A percentile compares a stretch with the other conserved stretches of the same genome.
These are phyloP conservation scores for Tulasnella calospora DNA, from an alignment of 768 basidiomycete species.

Conservation along the genomic window DNA sequence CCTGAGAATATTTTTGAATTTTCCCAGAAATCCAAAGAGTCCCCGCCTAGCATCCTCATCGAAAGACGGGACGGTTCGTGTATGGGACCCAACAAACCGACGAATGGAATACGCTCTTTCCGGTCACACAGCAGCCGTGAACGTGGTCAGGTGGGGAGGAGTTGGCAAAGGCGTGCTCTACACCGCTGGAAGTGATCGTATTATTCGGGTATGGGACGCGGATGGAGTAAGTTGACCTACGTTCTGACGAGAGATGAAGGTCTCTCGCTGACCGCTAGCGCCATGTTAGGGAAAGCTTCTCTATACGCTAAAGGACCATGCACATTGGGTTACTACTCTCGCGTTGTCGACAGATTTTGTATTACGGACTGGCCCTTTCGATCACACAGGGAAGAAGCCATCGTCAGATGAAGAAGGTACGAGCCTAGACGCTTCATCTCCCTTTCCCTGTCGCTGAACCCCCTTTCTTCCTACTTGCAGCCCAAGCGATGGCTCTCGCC, in stretches of 20 bases:
- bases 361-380: slow-evolving; percentile 89
- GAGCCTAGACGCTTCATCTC: slow-evolving; percentile 27
- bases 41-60: slow-evolving; percentile 92
- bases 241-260: not conserved
- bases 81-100: slow-evolving; percentile 78
- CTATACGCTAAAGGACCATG: slow-evolving; percentile 87
- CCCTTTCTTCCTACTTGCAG: slow-evolving; percentile 40
- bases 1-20: not conserved
- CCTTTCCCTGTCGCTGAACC: not conserved
- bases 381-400: slow-evolving; percentile 76
- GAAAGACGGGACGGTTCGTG: slow-evolving; percentile 92
- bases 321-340: slow-evolving; percentile 98
- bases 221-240: slow-evolving; percentile 49
- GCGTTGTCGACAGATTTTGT: slow-evolving; percentile 94
- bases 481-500: slow-evolving; percentile 65
- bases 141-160: slow-evolving; percentile 94
- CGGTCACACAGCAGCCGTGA: slow-evolving; percentile 90
- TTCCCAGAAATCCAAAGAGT: slow-evolving; percentile 60
- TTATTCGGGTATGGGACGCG: slow-evolving; percentile 92
- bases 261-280: not conserved
- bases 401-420: slow-evolving; percentile 76
- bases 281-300: slow-evolving; percentile 68
- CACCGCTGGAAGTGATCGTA: slow-evolving; percentile 91
- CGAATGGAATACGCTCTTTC: slow-evolving; percentile 78
- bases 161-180: slow-evolving; percentile 80